Evolutionary conservation across 768 basidiomycete genomes (phyloP), one percentile per base, ranked within the genome.

Genomic region (Pisolithus sp.): DNA sequence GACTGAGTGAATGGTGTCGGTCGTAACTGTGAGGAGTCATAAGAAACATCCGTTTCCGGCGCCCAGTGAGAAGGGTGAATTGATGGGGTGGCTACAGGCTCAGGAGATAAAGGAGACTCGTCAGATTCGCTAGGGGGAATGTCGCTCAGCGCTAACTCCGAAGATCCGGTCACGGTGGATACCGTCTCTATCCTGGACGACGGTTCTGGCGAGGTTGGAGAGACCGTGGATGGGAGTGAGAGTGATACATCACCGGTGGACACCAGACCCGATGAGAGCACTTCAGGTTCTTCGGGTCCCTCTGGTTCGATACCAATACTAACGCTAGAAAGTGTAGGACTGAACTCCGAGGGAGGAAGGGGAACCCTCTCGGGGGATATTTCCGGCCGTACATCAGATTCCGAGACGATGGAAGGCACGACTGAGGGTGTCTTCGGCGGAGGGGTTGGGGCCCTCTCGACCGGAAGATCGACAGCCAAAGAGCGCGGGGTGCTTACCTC

Each of bases 21-120:
- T 5, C 71, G 73, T 21, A 92, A 71, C n/a, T 86, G 69, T 1
- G 86, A 86, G 0, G 89, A 89, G 20, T 90, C 88, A 55, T 85
- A 91, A 0, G 89, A 85, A 9, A 73, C 62, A 49, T 87, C 81
- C 0, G 82, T 84, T 59, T 82, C 82, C 3, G 75, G 64, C 2
- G 77, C 81, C 84, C 86, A 90, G 23, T 72, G 58, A 41, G 76
- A 73, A 51, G 69, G 68, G 44, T 69, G 65, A 52, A 77, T 54
- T 38, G 75, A 68, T 47, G 75, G 60, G 47, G 69, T 54, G 61
- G 74, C 54, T 69, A 76, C 18, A 63, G 62, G n/a, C 54, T 62
- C 8, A 56, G 59, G 53, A 62, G 68, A 18, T 75, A 72, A 1
- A 62, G 62, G 4, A 69, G 66, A 3, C 71, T 70, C 13, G 62